Evolutionary conservation across 345 rosid species (phyloP).

Genomic region (Pugionium dolabratum): DNA sequence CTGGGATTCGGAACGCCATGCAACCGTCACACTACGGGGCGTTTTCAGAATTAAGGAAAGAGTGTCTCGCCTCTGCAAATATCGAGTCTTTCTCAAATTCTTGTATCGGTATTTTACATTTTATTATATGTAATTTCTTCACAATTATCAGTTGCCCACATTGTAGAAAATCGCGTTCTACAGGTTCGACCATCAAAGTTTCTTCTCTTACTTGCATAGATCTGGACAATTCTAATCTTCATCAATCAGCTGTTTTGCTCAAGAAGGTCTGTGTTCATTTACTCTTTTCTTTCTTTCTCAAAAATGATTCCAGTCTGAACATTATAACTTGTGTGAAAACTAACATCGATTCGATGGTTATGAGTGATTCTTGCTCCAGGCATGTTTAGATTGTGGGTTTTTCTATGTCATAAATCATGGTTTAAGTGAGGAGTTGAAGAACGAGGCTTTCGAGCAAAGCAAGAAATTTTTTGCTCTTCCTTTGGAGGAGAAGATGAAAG

Average conservation of each 20-base stretch:
- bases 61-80: no score
- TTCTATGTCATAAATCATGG: conserved; percentile 86
- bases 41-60: no score
- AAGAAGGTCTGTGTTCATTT: conserved; percentile 17
- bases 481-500: conserved; percentile 57
- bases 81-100: no score
- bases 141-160: no score
- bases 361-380: conserved; percentile 41
- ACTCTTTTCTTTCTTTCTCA: neutral
- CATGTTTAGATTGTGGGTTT: conserved; percentile 80
- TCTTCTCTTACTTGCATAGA: conserved; percentile 35
- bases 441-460: conserved; percentile 64
- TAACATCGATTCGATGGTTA: neutral
- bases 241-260: conserved; percentile 20
- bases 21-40: no score
- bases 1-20: no score
- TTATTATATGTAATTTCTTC: no score
- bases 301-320: neutral
- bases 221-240: conserved; percentile 32
- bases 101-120: no score
- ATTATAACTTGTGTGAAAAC: neutral
- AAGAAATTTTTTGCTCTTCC: conserved; percentile 62
- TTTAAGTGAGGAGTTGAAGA: conserved; percentile 62
- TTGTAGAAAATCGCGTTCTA: no score
- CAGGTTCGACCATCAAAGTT: conserved; percentile 12